These are phyloP conservation scores for Leccinum aurantiacum DNA, from an alignment of 768 basidiomycete species.

Conservation along the genomic window DNA sequence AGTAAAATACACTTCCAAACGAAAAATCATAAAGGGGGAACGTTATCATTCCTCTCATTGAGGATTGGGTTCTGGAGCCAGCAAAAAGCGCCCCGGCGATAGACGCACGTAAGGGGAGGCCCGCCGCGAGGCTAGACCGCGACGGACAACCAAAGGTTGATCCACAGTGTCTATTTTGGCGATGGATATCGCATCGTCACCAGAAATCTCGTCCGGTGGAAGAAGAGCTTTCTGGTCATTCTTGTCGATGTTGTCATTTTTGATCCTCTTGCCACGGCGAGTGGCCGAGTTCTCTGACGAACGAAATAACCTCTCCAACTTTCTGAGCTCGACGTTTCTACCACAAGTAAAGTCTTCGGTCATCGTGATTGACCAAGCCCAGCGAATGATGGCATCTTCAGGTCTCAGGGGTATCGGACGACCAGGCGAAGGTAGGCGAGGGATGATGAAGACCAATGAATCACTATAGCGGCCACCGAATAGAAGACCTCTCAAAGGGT, in stretches of 20 bases:
- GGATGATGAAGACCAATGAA: conserved; percentile 22
- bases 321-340: neutral
- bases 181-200: neutral
- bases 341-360: conserved; percentile 11
- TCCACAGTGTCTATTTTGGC: conserved; percentile 9
- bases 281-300: neutral
- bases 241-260: neutral
- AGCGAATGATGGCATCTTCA: conserved; percentile 22
- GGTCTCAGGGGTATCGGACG: conserved; percentile 17
- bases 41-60: neutral
- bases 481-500: neutral
- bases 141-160: conserved; percentile 14
- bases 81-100: conserved; percentile 13
- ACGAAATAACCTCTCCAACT: neutral
- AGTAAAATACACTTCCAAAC: neutral
- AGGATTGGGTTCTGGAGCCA: conserved; percentile 18
- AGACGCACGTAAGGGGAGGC: conserved; percentile 24
- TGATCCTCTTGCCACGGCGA: conserved; percentile 11
- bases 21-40: neutral
- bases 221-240: conserved; percentile 11
- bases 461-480: conserved; percentile 3
- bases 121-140: conserved; percentile 1
- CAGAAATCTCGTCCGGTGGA: conserved; percentile 19
- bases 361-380: conserved; percentile 22
- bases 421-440: conserved; percentile 27